Base-by-base conservation (phyloP, 208 protist species). In the Leishmania amazonensis region DNA sequence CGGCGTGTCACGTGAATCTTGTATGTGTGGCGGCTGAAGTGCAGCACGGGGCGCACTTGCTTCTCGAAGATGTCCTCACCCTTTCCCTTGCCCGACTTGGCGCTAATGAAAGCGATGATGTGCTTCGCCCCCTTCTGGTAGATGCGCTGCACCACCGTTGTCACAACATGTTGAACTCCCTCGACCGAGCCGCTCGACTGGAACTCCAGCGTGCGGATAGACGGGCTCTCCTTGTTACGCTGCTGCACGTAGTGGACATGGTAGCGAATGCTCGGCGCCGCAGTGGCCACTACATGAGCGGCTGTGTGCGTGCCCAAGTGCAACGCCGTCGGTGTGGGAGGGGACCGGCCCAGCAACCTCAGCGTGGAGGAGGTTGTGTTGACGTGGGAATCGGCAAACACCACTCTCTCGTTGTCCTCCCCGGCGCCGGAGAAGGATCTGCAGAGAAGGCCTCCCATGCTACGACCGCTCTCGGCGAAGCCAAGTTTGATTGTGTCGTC, bases 101-200 rank as follows among this genome's bases (percentile, higher is more conserved):
- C 86, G 80, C 93, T 97, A 64, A 96, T 86, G 77, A 96, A 97
- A 64, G 91, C 84, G 21, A 94, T 31, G 40, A 97, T 74, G 71
- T 90, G 81, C 85, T 90, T 92, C 53, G 75, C n/a, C 11, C 94
- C 93, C 19, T 80, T 68, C 21, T 67, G 68, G 78, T 97, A 97
- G 40, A 96, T 75, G 19, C 76, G 73, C 42, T 75, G 70, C n/a
- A 96, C 79, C 19, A 96, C 35, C 8, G 62, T 75, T 28, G 75
- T 68, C 28, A 89, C 80, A 54, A 95, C 15, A 15, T 54, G n/a
- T 35, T 78, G 72, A 80, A 91, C 54, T 35, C 81, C 65, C 54
- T 65, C 83, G 19, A 57, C 84, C 51, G 76, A 45, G 17, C 65
- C 80, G 78, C 35, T 87, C 81, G 54, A 80, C 42, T 79, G 68